Evolutionary conservation across 192 early-diverging fungal genomes (phyloP).

Genomic region (Spizellomyces punctatus): DNA sequence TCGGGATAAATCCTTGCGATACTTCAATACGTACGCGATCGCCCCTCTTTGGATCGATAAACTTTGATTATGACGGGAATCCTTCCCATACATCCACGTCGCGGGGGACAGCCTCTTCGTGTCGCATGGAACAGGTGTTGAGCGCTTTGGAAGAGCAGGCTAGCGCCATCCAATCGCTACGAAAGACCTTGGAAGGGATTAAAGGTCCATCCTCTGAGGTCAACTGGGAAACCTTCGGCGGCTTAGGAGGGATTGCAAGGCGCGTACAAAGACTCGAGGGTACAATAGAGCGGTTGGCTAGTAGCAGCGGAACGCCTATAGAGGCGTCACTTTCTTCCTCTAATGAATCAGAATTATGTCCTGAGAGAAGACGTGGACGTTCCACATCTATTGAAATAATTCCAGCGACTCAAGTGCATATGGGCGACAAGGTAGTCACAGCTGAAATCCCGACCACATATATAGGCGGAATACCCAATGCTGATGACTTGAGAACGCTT

Average conservation of each 20-base stretch:
- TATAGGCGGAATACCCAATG: too few relatives aligned
- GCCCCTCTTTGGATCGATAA: too few relatives aligned
- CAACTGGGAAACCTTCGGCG: neutral
- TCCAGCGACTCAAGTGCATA: too few relatives aligned
- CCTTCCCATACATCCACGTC: too few relatives aligned
- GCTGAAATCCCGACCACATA: too few relatives aligned
- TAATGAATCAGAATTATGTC: slow-evolving; percentile 4
- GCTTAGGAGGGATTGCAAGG: neutral
- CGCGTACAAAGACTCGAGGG: neutral
- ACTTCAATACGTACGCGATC: too few relatives aligned
- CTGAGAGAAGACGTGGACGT: neutral
- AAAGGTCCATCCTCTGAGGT: neutral
- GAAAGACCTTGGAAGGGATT: neutral
- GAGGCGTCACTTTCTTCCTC: neutral
- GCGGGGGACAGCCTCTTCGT: neutral
- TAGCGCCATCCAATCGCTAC: slow-evolving; percentile 4
- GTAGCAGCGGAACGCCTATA: neutral
- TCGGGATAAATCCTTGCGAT: too few relatives aligned
- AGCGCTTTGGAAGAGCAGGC: slow-evolving; percentile 5
- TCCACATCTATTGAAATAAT: too few relatives aligned
- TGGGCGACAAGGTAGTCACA: too few relatives aligned
- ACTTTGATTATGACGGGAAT: too few relatives aligned
- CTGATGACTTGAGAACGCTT: too few relatives aligned
- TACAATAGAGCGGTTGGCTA: neutral
- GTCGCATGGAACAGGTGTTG: neutral